A percentile compares a stretch with the other conserved stretches of the same genome.
phyloP scores from a whole-genome alignment of 2,329 filamentous ascomycete genomes.

The Penicillium sp. region DNA sequence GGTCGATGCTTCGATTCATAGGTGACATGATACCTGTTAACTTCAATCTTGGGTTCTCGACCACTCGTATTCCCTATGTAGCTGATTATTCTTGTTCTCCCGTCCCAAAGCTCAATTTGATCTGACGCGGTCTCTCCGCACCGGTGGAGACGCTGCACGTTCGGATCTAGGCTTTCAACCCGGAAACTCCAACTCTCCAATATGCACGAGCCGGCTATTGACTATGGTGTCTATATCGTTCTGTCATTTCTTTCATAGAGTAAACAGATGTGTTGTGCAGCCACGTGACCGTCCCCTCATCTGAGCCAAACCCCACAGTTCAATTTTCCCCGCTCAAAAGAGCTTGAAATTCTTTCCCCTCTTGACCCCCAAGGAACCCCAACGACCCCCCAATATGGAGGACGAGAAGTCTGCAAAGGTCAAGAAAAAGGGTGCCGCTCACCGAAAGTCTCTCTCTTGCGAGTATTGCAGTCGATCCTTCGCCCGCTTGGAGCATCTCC shows the following conservation, averaged over 20 bases:
- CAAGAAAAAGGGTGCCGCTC: slow-evolving; percentile 42
- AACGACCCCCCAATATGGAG: slow-evolving; percentile 34
- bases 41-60: background rate
- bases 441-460: slow-evolving; percentile 48
- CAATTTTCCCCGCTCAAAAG: slow-evolving; percentile 37
- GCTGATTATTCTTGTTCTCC: background rate
- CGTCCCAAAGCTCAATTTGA: background rate
- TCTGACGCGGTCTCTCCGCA: slow-evolving; percentile 12
- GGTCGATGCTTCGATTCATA: no score
- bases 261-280: background rate
- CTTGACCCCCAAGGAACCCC: slow-evolving; percentile 25
- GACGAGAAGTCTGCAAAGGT: slow-evolving; percentile 38
- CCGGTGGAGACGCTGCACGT: slow-evolving; percentile 11
- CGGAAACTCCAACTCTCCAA: background rate
- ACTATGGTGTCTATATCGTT: background rate
- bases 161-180: background rate
- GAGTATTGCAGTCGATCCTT: slow-evolving; percentile 50
- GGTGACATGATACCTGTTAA: no score
- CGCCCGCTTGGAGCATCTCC: slow-evolving; percentile 50
- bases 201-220: background rate
- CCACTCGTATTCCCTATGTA: background rate
- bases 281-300: slow-evolving; percentile 27
- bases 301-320: slow-evolving; percentile 32
- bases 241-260: background rate
- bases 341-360: slow-evolving; percentile 27